phyloP scores from a whole-genome alignment of 495 filamentous ascomycete species.

The Podospora didyma region DNA sequence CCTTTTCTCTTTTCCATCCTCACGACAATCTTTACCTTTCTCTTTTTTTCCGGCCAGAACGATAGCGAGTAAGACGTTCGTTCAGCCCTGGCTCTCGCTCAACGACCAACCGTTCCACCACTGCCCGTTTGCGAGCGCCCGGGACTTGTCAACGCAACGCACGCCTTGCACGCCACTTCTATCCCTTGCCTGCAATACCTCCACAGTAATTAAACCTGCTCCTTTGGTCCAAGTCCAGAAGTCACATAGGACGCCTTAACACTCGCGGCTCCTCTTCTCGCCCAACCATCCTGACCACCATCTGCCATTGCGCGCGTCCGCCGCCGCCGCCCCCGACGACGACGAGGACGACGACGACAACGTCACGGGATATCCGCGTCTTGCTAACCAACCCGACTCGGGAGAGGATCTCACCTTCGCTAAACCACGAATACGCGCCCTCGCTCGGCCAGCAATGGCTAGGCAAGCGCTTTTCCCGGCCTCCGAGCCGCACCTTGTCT shows the following conservation, averaged over 20 bases:
- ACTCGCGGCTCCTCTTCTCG: not conserved
- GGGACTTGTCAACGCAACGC: not conserved
- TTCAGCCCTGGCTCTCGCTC: not conserved
- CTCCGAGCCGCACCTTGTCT: conserved; percentile 58
- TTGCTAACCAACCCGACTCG: too few species aligned
- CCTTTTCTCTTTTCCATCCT: not conserved
- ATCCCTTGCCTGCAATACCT: conserved; percentile 16
- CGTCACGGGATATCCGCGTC: too few species aligned
- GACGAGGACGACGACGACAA: not conserved
- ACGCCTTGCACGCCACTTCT: conserved; percentile 10
- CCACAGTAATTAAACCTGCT: conserved; percentile 25
- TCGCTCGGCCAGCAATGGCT: conserved; percentile 34
- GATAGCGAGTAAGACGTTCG: too few species aligned
- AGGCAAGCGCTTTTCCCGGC: conserved; percentile 56
- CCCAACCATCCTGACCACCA: not conserved
- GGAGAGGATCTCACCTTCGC: too few species aligned
- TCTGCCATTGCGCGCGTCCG: too few species aligned
- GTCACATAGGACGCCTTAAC: not conserved
- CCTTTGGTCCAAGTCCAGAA: conserved; percentile 18
- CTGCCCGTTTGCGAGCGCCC: conserved; percentile 1
- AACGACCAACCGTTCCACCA: not conserved
- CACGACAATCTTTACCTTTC: not conserved
- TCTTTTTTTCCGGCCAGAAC: not conserved
- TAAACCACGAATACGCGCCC: conserved; percentile 1
- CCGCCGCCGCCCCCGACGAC: not conserved